Percentiles rank a stretch among this genome's conserved stretches.
phyloP scores from a whole-genome alignment of 345 rosid species.

The Brassica cretica region DNA sequence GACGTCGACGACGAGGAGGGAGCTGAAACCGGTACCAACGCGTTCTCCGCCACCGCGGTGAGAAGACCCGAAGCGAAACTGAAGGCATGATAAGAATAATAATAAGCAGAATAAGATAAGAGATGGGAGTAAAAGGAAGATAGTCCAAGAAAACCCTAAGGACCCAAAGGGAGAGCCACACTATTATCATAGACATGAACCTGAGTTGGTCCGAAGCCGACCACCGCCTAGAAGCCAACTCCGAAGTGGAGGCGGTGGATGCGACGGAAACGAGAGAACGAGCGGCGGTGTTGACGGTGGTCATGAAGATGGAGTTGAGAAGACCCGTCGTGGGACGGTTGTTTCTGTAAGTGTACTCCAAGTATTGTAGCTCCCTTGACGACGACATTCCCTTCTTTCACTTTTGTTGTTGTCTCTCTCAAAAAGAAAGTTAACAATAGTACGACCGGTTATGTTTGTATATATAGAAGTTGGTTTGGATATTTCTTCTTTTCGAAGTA shows the following conservation, averaged over 20 bases:
- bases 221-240: slow-evolving; percentile 49
- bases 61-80: slow-evolving; percentile 43
- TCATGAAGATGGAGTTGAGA: slow-evolving; percentile 60
- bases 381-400: slow-evolving; percentile 21
- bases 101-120: slow-evolving; percentile 20
- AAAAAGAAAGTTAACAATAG: neutral
- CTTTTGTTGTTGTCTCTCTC: neutral
- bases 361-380: slow-evolving; percentile 42
- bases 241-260: slow-evolving; percentile 45
- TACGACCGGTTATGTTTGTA: neutral
- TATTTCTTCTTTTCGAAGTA: slow-evolving; percentile 36
- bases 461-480: slow-evolving; percentile 32
- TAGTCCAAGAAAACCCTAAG: slow-evolving; percentile 67
- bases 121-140: slow-evolving; percentile 41
- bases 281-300: slow-evolving; percentile 63
- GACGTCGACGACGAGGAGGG: slow-evolving; percentile 24
- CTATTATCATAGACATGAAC: slow-evolving; percentile 68
- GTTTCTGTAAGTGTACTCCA: slow-evolving; percentile 42
- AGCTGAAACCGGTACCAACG: slow-evolving; percentile 34
- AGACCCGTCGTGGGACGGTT: slow-evolving; percentile 48
- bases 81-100: slow-evolving; percentile 33
- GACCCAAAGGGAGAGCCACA: slow-evolving; percentile 66
- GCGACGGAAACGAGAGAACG: slow-evolving; percentile 61
- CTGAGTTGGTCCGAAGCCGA: slow-evolving; percentile 61
- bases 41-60: slow-evolving; percentile 37